Conservation (phyloP, 2,329 filamentous ascomycete species). For the Fonsecaea monophora region DNA sequence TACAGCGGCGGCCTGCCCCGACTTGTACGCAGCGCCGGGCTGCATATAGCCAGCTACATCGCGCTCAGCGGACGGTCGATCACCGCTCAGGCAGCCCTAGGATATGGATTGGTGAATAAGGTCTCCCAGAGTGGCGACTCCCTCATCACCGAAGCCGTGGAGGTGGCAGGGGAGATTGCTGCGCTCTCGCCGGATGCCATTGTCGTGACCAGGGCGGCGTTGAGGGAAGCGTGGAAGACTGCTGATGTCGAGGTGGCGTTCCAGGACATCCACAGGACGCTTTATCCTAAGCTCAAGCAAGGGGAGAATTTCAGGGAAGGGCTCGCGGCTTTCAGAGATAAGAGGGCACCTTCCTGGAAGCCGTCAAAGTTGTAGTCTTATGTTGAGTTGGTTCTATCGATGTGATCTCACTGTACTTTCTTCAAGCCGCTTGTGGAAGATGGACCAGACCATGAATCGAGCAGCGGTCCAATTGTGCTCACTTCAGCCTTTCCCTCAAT, state of each 20-base stretch:
- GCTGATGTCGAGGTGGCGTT: slow-evolving; percentile 70
- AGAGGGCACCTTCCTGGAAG: slow-evolving; percentile 71
- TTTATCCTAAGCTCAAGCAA: slow-evolving; percentile 25
- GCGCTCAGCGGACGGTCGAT: slow-evolving; percentile 69
- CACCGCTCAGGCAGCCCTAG: slow-evolving; percentile 63
- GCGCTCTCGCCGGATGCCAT: slow-evolving; percentile 76
- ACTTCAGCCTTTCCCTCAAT: too few relatives aligned
- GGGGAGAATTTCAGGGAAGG: slow-evolving; percentile 76
- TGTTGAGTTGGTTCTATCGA: not conserved
- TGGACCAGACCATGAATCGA: too few relatives aligned
- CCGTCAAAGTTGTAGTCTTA: slow-evolving; percentile 52
- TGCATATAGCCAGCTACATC: slow-evolving; percentile 74
- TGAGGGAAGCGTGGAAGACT: slow-evolving; percentile 75
- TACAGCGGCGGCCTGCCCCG: slow-evolving; percentile 74
- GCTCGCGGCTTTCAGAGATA: slow-evolving; percentile 77
- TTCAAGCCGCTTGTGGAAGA: too few relatives aligned
- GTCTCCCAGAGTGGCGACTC: slow-evolving; percentile 32
- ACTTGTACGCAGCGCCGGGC: slow-evolving; percentile 69
- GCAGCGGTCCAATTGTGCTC: too few relatives aligned
- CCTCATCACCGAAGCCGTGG: slow-evolving; percentile 39
- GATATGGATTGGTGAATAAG: slow-evolving; percentile 70
- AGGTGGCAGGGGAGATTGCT: slow-evolving; percentile 66
- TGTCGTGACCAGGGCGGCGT: slow-evolving; percentile 73
- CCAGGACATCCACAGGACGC: slow-evolving; percentile 46
- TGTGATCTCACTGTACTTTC: too few relatives aligned